Base-by-base conservation (phyloP, 2,329 filamentous ascomycete genomes). In the Fusarium luffae region DNA sequence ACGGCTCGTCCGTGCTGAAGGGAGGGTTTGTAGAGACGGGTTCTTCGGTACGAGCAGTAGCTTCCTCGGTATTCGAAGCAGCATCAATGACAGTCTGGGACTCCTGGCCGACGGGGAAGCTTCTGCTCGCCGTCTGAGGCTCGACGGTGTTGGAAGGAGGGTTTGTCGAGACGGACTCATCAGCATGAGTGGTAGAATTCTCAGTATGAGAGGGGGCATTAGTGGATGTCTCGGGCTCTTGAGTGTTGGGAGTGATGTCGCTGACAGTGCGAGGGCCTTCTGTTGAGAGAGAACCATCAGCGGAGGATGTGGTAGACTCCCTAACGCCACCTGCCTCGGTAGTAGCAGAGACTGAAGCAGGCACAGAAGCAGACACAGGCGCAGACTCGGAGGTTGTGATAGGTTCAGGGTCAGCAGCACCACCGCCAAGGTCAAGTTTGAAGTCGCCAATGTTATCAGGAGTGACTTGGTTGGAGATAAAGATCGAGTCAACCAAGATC, bases 391-490 rank as follows among this genome's bases (percentile, higher is more conserved):
- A n/a, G 2, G 47, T 58, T 1, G 55, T 43, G 7, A 50, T 59
- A 6, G 41, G 18, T 0, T 34, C 37, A 16, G 40, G 27, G 7
- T 11, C 10, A n/a, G 23, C 7, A 0, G 11, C 28, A 11, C 34
- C 23, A 16, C 11, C 34, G n/a, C 50, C 47, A 9, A 68, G 27
- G 5, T 67, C 43, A 12, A 68, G 58, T 2, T 54, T 21, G 8
- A 58, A 67, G 12, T 57, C 25, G 12, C 37, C 52, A 28, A 68
- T 68, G 1, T 56, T 68, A 2, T 58, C 30, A 5, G 63, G 65
- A 1, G 58, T 68, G 3, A 68, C 63, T 14, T 67, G 58, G 18
- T 63, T 54, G 2, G 63, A 68, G 34, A 68, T 43, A 7, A 68
- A 68, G 19, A 67, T 23, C 1, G 64, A 68, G 47, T 68, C 63